Conservation (phyloP, 805 yeast genomes). For the Helenozyma baotianmanensis region DNA sequence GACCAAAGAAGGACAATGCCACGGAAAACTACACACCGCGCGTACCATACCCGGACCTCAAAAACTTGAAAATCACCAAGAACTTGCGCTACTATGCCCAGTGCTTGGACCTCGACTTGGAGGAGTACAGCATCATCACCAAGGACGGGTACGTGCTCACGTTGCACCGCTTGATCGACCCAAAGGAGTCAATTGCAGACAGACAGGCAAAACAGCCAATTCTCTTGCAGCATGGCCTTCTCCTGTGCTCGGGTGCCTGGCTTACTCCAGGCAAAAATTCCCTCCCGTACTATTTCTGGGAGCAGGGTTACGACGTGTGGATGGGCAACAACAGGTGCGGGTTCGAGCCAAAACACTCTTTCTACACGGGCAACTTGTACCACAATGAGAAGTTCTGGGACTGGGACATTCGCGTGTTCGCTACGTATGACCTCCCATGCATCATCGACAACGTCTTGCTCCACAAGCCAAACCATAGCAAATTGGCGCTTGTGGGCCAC, state of each 20-base stretch:
- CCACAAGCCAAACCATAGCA: slow-evolving; percentile 34
- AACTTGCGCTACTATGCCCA: slow-evolving; percentile 67
- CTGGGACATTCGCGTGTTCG: slow-evolving; percentile 89
- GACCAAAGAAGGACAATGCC: slow-evolving; percentile 18
- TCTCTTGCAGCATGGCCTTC: slow-evolving; percentile 76
- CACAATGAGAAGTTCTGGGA: slow-evolving; percentile 69
- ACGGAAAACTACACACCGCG: slow-evolving; percentile 26
- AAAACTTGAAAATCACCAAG: slow-evolving; percentile 26
- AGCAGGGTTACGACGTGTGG: slow-evolving; percentile 81
- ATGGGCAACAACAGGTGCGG: slow-evolving; percentile 89
- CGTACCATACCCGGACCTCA: slow-evolving; percentile 32
- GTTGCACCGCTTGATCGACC: slow-evolving; percentile 58
- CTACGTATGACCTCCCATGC: slow-evolving; percentile 69
- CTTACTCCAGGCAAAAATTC: slow-evolving; percentile 80
- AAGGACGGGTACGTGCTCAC: slow-evolving; percentile 75
- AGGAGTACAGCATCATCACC: slow-evolving; percentile 59
- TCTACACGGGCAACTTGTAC: slow-evolving; percentile 29
- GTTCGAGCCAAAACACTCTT: slow-evolving; percentile 61
- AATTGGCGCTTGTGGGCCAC: slow-evolving; percentile 70
- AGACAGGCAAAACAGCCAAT: slow-evolving; percentile 52
- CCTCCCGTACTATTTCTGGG: slow-evolving; percentile 53
- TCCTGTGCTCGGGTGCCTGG: slow-evolving; percentile 84
- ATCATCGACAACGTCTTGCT: slow-evolving; percentile 58
- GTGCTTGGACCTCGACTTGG: slow-evolving; percentile 55
- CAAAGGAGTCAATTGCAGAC: slow-evolving; percentile 28